Evolutionary conservation across 805 yeast genomes (phyloP), one percentile per base, ranked within the genome.

Genomic region (Candida methanosorbosa): DNA sequence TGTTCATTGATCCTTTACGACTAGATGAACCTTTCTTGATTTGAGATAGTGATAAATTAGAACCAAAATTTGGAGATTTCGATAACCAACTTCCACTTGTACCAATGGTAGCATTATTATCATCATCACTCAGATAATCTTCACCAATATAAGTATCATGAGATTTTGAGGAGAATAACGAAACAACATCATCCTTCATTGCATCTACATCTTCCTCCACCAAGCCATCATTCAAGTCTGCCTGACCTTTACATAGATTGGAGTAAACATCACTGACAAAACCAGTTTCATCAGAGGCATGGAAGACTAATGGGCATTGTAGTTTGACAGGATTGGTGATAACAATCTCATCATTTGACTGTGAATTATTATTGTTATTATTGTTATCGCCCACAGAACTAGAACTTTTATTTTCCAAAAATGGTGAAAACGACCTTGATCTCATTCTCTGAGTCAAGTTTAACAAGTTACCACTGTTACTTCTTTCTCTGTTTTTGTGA

Each of bases 271-370:
- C 49, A 1, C 44, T 38, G n/a, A 52, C 34, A 19, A 54, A 44
- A 6, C 49, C 48, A 2, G 47, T 45, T 12, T 52, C 54, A 37
- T 57, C 61, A 35, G 50, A 54, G 2, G 62, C 56, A 14, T 38
- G 32, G 37, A 60, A 60, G 14, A 35, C 41, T 9, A 60, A 38
- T 1, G 65, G 65, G 37, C 63, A 57, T 30, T 55, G 55, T 22
- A 60, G 35, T 37, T 59, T 60, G 5, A 60, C 57, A 4, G 65
- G 63, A 40, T 60, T 59, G 1, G 63, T 57, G 22, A 60, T 53
- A 6, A 46, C 35, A 13, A 50, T 32, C n/a, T 59, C 63, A 1
- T 52, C 54, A 16, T 38, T 17, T 18, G 18, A 14, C 12, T 29
- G 13, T 15, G 13, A 16, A 22, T 11, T 8, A 17, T 18, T 18